Evolutionary conservation across 2,329 filamentous ascomycete species (phyloP).

Genomic region (Arthrobotrys conoides): DNA sequence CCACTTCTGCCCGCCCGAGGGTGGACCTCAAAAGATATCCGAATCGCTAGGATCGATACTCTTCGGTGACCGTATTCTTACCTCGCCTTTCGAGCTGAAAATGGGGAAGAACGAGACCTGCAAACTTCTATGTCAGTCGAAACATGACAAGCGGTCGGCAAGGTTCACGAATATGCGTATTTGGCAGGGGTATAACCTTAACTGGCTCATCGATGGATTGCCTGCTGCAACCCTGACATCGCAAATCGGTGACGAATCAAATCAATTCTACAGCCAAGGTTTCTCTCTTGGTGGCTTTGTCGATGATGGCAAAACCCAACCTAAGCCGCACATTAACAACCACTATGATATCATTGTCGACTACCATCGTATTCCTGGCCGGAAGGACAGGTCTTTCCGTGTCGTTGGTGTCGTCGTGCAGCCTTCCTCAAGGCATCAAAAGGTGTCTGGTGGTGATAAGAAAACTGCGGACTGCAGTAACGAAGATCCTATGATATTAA

Average conservation of each 20-base stretch:
- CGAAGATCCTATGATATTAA: constrained; percentile 75
- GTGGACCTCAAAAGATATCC: constrained; percentile 81
- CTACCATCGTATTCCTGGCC: constrained; percentile 80
- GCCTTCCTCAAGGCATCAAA: constrained; percentile 79
- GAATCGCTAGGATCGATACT: constrained; percentile 96
- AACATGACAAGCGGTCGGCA: constrained; percentile 76
- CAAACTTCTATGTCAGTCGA: constrained; percentile 81
- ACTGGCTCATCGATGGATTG: constrained; percentile 95
- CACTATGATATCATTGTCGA: constrained; percentile 96
- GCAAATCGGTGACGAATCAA: constrained; percentile 77
- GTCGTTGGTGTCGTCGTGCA: constrained; percentile 94
- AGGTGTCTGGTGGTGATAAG: constrained; percentile 69
- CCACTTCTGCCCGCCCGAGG: constrained; percentile 86
- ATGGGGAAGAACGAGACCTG: constrained; percentile 92
- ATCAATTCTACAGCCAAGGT: constrained; percentile 89
- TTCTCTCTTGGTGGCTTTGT: constrained; percentile 79
- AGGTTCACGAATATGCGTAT: constrained; percentile 88
- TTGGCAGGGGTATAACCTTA: constrained; percentile 87
- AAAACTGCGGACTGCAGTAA: constrained; percentile 74
- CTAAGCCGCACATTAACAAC: constrained; percentile 80
- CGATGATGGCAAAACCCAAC: constrained; percentile 71
- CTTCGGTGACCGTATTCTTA: constrained; percentile 96
- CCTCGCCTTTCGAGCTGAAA: constrained; percentile 89
- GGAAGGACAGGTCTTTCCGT: constrained; percentile 75
- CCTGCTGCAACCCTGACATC: constrained; percentile 80